Conservation (phyloP, 2,329 filamentous ascomycete species). For the Cladosporium sphaerospermum region DNA sequence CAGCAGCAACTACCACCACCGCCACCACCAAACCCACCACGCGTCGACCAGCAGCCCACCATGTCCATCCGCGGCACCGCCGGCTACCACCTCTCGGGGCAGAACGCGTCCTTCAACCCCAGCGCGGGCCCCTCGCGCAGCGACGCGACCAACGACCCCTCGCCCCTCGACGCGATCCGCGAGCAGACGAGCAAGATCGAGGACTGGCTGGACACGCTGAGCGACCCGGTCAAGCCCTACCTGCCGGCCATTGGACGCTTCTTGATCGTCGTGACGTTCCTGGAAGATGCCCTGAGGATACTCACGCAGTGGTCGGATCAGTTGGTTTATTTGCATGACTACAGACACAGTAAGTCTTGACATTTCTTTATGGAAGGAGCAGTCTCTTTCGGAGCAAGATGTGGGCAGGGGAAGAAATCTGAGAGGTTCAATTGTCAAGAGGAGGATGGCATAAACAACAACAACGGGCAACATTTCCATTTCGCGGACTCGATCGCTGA, state of each 20-base stretch:
- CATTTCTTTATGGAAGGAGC: background rate
- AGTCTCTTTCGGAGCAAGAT: background rate
- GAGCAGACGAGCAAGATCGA: constrained; percentile 98
- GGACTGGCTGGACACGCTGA: constrained; percentile 77
- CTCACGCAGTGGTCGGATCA: constrained; percentile 97
- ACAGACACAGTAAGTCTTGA: constrained; percentile 72
- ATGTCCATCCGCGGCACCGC: constrained; percentile 60
- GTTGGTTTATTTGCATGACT: constrained; percentile 85
- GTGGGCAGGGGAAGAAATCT: background rate
- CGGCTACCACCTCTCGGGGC: constrained; percentile 73
- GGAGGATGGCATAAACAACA: background rate
- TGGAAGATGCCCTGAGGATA: constrained; percentile 93
- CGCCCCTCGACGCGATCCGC: constrained; percentile 79
- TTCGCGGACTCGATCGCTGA: constrained; percentile 2
- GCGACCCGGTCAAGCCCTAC: constrained; percentile 95
- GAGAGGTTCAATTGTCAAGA: background rate
- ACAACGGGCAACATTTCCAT: background rate
- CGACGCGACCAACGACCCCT: constrained; percentile 62
- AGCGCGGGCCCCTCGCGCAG: constrained; percentile 45
- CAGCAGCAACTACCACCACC: constrained; percentile 3
- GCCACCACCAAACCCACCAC: background rate
- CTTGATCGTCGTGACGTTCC: constrained; percentile 94
- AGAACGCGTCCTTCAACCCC: constrained; percentile 46
- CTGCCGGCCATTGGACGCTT: constrained; percentile 94
- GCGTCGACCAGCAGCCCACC: constrained; percentile 16